A percentile compares a stretch with the other conserved stretches of the same genome.
Conservation (phyloP, 345 rosid species). For the Gossypium stocksii region DNA sequence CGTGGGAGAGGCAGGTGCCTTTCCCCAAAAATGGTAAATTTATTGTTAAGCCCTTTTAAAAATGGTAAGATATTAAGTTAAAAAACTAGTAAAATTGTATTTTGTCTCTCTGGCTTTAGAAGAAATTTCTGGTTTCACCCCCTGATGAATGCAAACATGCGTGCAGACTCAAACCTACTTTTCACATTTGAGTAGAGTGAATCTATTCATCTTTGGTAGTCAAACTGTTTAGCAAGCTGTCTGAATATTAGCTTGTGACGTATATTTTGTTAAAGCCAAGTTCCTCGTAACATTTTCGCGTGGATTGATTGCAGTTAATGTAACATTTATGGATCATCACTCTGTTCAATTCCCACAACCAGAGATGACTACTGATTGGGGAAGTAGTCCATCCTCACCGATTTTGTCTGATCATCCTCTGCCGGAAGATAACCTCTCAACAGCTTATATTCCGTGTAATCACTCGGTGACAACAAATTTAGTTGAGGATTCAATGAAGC, state of each 20-base stretch:
- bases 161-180: neutral
- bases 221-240: neutral
- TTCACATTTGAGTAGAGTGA: neutral
- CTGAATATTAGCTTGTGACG: neutral
- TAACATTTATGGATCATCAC: neutral
- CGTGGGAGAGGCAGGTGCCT: too few species aligned
- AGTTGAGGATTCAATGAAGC: neutral
- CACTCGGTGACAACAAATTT: neutral
- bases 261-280: neutral
- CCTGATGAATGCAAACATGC: neutral
- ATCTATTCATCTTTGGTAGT: neutral
- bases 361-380: neutral
- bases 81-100: too few species aligned
- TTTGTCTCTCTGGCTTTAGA: too few species aligned
- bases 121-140: too few species aligned
- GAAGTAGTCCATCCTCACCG: neutral
- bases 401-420: neutral
- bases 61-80: too few species aligned
- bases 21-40: too few species aligned
- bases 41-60: too few species aligned
- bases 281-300: neutral
- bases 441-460: conserved; percentile 8
- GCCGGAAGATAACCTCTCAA: neutral
- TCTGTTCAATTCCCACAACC: conserved; percentile 15
- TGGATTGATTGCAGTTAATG: conserved; percentile 14